phyloP scores from a whole-genome alignment of 2,329 filamentous ascomycete genomes.

The Sporothrix luriei region DNA sequence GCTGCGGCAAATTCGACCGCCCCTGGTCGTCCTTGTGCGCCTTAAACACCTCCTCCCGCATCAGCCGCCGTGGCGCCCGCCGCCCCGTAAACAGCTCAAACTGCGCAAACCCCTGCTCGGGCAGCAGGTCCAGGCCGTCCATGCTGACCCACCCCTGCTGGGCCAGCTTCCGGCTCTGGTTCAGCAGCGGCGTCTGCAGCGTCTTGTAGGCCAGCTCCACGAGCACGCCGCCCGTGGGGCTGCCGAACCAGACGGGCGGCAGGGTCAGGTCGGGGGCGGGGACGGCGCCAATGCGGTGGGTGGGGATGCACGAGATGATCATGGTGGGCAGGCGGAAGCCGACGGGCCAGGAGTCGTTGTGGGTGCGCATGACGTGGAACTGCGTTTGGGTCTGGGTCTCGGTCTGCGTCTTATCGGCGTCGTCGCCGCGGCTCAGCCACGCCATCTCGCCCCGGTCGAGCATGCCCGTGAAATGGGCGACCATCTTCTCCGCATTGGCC shows the following conservation, averaged over 20 bases:
- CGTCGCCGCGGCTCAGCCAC: constrained; percentile 36
- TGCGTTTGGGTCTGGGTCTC: not conserved
- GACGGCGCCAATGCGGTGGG: constrained; percentile 61
- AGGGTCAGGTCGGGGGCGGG: constrained; percentile 69
- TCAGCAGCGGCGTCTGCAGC: constrained; percentile 66
- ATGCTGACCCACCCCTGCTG: constrained; percentile 68
- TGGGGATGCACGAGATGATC: constrained; percentile 74
- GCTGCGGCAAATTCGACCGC: constrained; percentile 37
- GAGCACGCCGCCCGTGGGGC: constrained; percentile 71
- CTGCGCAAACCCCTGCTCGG: constrained; percentile 74
- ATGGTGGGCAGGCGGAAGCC: constrained; percentile 66
- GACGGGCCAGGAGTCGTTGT: constrained; percentile 63
- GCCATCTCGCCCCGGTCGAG: constrained; percentile 43
- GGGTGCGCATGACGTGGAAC: constrained; percentile 58
- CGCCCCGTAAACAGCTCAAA: constrained; percentile 76
- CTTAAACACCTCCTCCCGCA: constrained; percentile 61
- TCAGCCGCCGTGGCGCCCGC: constrained; percentile 67
- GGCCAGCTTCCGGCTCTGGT: constrained; percentile 60
- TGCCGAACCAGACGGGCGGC: constrained; percentile 68
- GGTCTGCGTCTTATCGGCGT: not conserved
- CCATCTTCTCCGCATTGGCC: constrained; percentile 62
- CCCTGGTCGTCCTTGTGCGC: constrained; percentile 47
- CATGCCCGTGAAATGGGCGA: constrained; percentile 65
- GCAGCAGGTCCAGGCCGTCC: constrained; percentile 70
- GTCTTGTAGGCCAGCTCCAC: constrained; percentile 74